Evolutionary conservation across 192 early-diverging fungal species (phyloP).

Genomic region (Kickxella alabastrina): DNA sequence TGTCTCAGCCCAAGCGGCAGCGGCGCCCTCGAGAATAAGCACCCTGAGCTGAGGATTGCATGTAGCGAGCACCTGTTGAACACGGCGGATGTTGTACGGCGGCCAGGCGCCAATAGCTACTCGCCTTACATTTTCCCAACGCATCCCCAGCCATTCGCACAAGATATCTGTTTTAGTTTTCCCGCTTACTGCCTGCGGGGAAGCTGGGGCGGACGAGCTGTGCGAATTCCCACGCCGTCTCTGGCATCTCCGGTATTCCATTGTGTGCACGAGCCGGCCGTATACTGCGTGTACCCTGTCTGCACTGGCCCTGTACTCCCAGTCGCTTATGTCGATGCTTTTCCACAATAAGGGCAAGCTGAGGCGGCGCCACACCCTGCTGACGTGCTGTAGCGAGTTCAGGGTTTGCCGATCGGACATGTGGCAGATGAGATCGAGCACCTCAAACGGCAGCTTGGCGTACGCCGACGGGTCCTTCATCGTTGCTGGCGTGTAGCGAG

Average conservation of each 20-base stretch:
- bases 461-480: not conserved
- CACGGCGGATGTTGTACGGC: constrained; percentile 38
- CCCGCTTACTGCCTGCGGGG: constrained; percentile 6
- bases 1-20: constrained; percentile 31
- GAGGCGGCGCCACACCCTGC: constrained; percentile 25
- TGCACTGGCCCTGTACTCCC: constrained; percentile 21
- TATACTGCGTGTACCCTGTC: constrained; percentile 14
- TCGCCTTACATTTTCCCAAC: constrained; percentile 15
- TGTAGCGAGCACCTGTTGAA: constrained; percentile 17
- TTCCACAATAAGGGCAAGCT: constrained; percentile 34
- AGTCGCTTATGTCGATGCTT: constrained; percentile 37
- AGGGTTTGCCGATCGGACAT: constrained; percentile 14
- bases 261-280: constrained; percentile 11
- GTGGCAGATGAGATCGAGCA: constrained; percentile 20
- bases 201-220: not conserved
- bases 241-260: constrained; percentile 28
- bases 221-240: constrained; percentile 29
- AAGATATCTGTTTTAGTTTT: constrained; percentile 35
- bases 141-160: constrained; percentile 35
- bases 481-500: too few species aligned
- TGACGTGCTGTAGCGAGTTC: constrained; percentile 22
- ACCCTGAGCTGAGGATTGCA: constrained; percentile 15
- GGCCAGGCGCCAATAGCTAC: constrained; percentile 42
- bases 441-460: constrained; percentile 15
- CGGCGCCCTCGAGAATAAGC: constrained; percentile 33